These are phyloP conservation scores for Mortierella claussenii DNA, from an alignment of 192 early-diverging fungal species.

Conservation along the genomic window DNA sequence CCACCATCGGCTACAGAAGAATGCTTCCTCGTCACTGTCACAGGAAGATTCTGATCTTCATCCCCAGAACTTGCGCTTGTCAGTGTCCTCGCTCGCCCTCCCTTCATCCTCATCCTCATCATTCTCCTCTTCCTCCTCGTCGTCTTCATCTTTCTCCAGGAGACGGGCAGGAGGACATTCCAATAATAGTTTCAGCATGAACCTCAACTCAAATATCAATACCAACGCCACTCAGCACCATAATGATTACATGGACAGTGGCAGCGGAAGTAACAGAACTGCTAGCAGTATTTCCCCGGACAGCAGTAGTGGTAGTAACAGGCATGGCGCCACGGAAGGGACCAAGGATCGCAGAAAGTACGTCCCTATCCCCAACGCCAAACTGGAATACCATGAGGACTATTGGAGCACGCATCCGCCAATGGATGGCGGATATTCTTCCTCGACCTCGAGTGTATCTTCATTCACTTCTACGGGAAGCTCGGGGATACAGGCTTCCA, in stretches of 20 bases:
- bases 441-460: conserved; percentile 25
- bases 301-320: not conserved
- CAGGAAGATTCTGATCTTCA: conserved; percentile 12
- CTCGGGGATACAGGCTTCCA: conserved; percentile 23
- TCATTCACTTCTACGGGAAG: conserved; percentile 28
- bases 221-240: not conserved
- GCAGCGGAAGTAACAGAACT: not conserved
- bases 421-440: conserved; percentile 45
- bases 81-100: conserved; percentile 13
- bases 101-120: conserved; percentile 40
- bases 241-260: not conserved
- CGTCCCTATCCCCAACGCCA: conserved; percentile 9
- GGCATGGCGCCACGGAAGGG: conserved; percentile 1
- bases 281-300: too few relatives aligned
- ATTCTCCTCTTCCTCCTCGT: conserved; percentile 21
- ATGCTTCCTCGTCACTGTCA: conserved; percentile 11
- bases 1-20: conserved; percentile 40
- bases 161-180: conserved; percentile 14
- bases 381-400: conserved; percentile 29
- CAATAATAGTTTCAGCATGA: conserved; percentile 14
- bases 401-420: conserved; percentile 50
- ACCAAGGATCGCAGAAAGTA: not conserved
- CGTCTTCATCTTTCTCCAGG: conserved; percentile 40
- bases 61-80: conserved; percentile 18
- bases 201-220: conserved; percentile 10